A percentile compares a stretch with the other conserved stretches of the same genome.
Evolutionary conservation across 441 rosid species (phyloP).

Genomic region (Populus hybrid): DNA sequence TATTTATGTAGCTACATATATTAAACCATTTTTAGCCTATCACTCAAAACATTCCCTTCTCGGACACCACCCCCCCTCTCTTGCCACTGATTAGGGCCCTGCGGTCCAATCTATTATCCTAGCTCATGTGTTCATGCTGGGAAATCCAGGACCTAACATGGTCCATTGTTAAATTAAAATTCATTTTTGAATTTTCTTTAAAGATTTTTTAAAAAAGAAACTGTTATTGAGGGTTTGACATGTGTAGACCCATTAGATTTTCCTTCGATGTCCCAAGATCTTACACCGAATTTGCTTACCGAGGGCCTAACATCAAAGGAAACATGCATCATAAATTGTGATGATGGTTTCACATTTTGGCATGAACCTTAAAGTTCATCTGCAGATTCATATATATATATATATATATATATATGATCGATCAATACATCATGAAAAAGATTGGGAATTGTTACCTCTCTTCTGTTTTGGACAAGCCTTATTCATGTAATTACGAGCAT

Average conservation of each 20-base stretch:
- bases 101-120: not conserved
- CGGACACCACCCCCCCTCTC: not conserved
- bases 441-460: not conserved
- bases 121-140: not conserved
- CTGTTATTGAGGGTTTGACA: too few species aligned
- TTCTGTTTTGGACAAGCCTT: not conserved
- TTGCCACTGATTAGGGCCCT: not conserved
- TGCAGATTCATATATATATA: not conserved
- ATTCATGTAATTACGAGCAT: not conserved
- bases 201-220: too few species aligned
- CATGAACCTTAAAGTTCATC: not conserved
- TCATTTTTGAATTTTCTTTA: too few species aligned
- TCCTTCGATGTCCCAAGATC: not conserved
- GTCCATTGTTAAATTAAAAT: not conserved
- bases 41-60: constrained; percentile 5
- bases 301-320: not conserved
- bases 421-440: not conserved
- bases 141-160: not conserved
- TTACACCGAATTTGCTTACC: not conserved
- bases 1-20: not conserved
- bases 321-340: not conserved
- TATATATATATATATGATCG: too few species aligned
- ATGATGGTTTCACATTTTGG: not conserved
- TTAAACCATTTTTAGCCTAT: not conserved
- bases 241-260: not conserved